phyloP scores from a whole-genome alignment of 805 yeast species.

The Myxozyma neotropica region DNA sequence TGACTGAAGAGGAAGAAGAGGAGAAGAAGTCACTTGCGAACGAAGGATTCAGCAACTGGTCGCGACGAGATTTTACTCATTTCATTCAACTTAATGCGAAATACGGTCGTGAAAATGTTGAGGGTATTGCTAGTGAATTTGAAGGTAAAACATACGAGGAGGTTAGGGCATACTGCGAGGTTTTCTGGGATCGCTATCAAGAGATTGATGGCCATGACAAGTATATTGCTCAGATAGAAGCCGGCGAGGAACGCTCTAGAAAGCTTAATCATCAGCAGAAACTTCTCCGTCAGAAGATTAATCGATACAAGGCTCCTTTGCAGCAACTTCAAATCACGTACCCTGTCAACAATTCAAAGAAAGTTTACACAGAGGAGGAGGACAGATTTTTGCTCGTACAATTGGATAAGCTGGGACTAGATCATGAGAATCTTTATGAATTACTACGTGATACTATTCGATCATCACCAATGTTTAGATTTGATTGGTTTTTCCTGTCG shows the following conservation, averaged over 20 bases:
- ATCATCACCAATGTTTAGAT: slow-evolving; percentile 74
- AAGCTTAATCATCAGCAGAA: slow-evolving; percentile 72
- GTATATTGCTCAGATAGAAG: slow-evolving; percentile 75
- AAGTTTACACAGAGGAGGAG: slow-evolving; percentile 82
- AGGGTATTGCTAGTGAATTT: slow-evolving; percentile 73
- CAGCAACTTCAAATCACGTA: slow-evolving; percentile 71
- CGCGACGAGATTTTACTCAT: slow-evolving; percentile 81
- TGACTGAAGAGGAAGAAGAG: slow-evolving; percentile 78
- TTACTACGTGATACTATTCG: slow-evolving; percentile 72
- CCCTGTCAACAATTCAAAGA: slow-evolving; percentile 72
- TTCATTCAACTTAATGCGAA: slow-evolving; percentile 74
- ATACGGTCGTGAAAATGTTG: slow-evolving; percentile 76
- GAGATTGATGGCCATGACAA: slow-evolving; percentile 90
- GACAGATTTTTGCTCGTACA: slow-evolving; percentile 85
- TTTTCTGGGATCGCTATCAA: slow-evolving; percentile 77
- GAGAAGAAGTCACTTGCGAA: slow-evolving; percentile 58
- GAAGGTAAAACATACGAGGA: slow-evolving; percentile 82
- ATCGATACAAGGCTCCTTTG: slow-evolving; percentile 71
- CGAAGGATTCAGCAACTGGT: slow-evolving; percentile 81
- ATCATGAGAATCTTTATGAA: slow-evolving; percentile 76
- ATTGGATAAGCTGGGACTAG: slow-evolving; percentile 78
- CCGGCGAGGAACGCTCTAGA: slow-evolving; percentile 82
- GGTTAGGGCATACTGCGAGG: slow-evolving; percentile 71
- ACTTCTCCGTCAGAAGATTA: slow-evolving; percentile 72
- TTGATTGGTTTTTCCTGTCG: slow-evolving; percentile 84